phyloP scores from a whole-genome alignment of 2,329 filamentous ascomycete genomes.

The Phaeosphaeria sp. region DNA sequence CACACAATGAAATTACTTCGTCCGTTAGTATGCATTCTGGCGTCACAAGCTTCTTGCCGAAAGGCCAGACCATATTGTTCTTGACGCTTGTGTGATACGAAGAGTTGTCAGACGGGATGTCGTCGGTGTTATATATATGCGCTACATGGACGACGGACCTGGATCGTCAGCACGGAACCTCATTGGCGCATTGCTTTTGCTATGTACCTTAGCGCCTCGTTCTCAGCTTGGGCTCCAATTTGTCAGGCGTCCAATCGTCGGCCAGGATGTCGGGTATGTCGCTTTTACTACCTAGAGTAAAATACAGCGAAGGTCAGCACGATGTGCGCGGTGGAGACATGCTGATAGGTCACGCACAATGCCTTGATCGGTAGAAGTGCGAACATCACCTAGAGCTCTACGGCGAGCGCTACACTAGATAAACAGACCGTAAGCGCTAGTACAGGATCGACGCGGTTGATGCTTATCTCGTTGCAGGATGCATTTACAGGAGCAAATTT shows the following conservation, averaged over 20 bases:
- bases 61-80: constrained; percentile 4
- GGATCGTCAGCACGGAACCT: not conserved
- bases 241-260: not conserved
- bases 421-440: not conserved
- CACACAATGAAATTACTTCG: constrained; percentile 26
- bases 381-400: not conserved
- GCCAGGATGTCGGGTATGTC: too few species aligned
- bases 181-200: too few species aligned
- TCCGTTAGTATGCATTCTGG: constrained; percentile 27
- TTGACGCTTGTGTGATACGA: not conserved
- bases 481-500: not conserved
- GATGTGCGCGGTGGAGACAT: not conserved
- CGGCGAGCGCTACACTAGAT: too few species aligned
- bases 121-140: not conserved
- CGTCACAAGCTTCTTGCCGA: constrained; percentile 9
- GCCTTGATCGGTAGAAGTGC: not conserved
- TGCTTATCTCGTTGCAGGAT: not conserved
- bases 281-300: not conserved
- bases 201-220: too few species aligned
- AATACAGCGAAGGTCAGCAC: not conserved
- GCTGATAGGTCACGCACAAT: not conserved
- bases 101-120: not conserved
- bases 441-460: too few species aligned
- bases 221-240: not conserved
- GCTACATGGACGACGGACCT: not conserved